Evolutionary conservation across 1,284 basidiomycete species (phyloP).

Genomic region (Singerocomus rubriflavus): DNA sequence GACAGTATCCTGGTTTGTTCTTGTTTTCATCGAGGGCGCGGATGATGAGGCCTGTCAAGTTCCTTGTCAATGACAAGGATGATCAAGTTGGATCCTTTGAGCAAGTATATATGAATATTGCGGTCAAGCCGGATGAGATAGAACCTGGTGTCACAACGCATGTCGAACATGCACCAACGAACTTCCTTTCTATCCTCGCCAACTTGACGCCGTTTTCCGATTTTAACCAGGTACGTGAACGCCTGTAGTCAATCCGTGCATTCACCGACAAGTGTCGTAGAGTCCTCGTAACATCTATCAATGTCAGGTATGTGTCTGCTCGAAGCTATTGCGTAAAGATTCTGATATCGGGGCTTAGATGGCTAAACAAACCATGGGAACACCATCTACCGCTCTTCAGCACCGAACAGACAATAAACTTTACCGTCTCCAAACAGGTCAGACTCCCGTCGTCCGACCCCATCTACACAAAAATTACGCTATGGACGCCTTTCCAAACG

Average conservation of each 20-base stretch:
- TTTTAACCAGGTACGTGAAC: constrained; percentile 81
- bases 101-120: constrained; percentile 99
- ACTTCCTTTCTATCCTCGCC: constrained; percentile 87
- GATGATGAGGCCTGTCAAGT: constrained; percentile 99
- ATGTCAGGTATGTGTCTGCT: constrained; percentile 58
- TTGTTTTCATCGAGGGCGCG: constrained; percentile 86
- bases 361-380: constrained; percentile 99
- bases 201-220: constrained; percentile 88
- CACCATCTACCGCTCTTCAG: constrained; percentile 87
- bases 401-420: constrained; percentile 99
- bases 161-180: constrained; percentile 93
- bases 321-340: constrained; percentile 1
- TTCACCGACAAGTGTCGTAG: constrained; percentile 34
- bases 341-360: constrained; percentile 55
- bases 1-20: constrained; percentile 97
- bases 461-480: constrained; percentile 93
- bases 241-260: neutral
- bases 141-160: constrained; percentile 83
- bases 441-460: constrained; percentile 94
- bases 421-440: constrained; percentile 93
- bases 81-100: constrained; percentile 97
- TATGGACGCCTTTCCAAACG: constrained; percentile 98
- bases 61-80: constrained; percentile 79
- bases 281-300: constrained; percentile 87
- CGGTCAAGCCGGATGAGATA: constrained; percentile 87